A percentile compares a stretch with the other conserved stretches of the same genome.
phyloP scores from a whole-genome alignment of 768 basidiomycete species.

The Trametes cingulata region DNA sequence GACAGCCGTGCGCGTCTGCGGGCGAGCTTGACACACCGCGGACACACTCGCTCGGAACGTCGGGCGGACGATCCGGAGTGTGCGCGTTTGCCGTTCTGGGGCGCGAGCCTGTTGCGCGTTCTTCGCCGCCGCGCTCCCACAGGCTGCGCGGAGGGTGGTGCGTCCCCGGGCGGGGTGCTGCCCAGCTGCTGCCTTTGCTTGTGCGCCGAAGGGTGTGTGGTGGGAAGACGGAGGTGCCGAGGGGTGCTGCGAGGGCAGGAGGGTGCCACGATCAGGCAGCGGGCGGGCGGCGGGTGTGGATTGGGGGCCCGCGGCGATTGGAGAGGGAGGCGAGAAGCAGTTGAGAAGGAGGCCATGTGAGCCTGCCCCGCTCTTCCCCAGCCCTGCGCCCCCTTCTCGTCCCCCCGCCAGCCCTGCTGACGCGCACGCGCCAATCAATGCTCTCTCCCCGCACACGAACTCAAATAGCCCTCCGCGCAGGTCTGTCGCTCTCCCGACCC shows the following conservation, averaged over 20 bases:
- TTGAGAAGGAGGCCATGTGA: slow-evolving; percentile 7
- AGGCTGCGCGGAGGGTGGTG: neutral
- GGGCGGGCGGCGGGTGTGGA: neutral
- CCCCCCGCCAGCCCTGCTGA: slow-evolving; percentile 11
- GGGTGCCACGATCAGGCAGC: slow-evolving; percentile 11
- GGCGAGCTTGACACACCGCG: slow-evolving; percentile 5
- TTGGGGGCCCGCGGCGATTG: slow-evolving; percentile 7
- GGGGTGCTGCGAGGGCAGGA: neutral
- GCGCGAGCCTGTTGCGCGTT: neutral
- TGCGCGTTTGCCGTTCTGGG: neutral
- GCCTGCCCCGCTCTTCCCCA: slow-evolving; percentile 12
- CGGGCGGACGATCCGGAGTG: slow-evolving; percentile 6
- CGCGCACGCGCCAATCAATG: slow-evolving; percentile 12
- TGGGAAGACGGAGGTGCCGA: slow-evolving; percentile 10
- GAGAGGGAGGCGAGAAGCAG: neutral
- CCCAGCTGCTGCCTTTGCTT: neutral
- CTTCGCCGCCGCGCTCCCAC: slow-evolving; percentile 7
- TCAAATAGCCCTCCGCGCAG: slow-evolving; percentile 1
- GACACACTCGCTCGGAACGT: slow-evolving; percentile 12
- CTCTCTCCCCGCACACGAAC: neutral
- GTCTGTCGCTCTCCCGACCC: neutral
- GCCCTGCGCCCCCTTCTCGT: neutral
- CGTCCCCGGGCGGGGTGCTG: neutral
- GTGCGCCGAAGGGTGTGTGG: neutral
- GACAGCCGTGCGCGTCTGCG: neutral